Evolutionary conservation across 768 basidiomycete genomes (phyloP).

Genomic region (Mycena galericulata): DNA sequence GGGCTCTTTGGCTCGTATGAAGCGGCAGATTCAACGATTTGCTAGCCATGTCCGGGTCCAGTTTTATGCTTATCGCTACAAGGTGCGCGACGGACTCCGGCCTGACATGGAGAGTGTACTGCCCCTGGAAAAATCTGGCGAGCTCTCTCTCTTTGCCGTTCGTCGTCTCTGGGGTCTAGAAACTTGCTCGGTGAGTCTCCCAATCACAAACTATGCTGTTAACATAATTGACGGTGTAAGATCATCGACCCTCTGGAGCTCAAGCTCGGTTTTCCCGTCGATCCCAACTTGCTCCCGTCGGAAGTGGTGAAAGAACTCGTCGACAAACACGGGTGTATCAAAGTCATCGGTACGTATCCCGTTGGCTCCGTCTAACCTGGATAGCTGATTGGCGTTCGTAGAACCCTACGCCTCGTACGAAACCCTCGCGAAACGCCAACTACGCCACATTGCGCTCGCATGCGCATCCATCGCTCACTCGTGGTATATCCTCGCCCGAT

Average conservation of each 20-base stretch:
- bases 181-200: conserved; percentile 14
- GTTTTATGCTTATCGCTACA: conserved; percentile 21
- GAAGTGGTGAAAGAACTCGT: conserved; percentile 12
- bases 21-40: too few relatives aligned
- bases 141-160: conserved; percentile 20
- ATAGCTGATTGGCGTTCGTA: neutral
- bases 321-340: conserved; percentile 20
- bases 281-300: conserved; percentile 23
- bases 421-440: conserved; percentile 19
- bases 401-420: conserved; percentile 27
- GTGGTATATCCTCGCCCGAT: neutral
- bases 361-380: neutral
- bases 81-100: conserved; percentile 23
- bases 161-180: conserved; percentile 29
- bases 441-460: conserved; percentile 21
- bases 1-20: neutral
- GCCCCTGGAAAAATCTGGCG: conserved; percentile 16
- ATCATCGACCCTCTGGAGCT: conserved; percentile 25
- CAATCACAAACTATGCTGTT: too few relatives aligned
- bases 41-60: conserved; percentile 21
- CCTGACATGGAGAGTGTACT: conserved; percentile 28
- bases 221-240: neutral
- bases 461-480: neutral
- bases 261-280: conserved; percentile 21
- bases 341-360: conserved; percentile 28